Conservation (phyloP, 495 filamentous ascomycete genomes). For the Letharia lupina region DNA sequence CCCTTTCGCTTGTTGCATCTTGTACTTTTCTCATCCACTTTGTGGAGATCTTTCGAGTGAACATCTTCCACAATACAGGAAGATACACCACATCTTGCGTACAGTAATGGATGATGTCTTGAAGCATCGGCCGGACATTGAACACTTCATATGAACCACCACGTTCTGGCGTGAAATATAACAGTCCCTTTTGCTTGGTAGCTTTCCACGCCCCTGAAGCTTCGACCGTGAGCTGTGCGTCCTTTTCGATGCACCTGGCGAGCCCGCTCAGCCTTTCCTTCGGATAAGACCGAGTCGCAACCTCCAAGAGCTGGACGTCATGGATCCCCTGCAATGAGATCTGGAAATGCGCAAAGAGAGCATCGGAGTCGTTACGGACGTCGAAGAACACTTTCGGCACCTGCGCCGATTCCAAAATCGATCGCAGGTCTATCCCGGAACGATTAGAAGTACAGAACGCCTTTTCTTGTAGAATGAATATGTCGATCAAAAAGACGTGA, state of each 20-base stretch:
- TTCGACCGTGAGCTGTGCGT: constrained; percentile 21
- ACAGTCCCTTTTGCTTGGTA: constrained; percentile 34
- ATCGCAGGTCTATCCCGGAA: constrained; percentile 36
- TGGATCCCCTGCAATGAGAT: constrained; percentile 23
- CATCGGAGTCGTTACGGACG: constrained; percentile 34
- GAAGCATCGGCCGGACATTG: constrained; percentile 37
- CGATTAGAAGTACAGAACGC: constrained; percentile 37
- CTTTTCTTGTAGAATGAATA: constrained; percentile 35
- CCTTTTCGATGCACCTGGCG: constrained; percentile 37
- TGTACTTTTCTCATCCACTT: constrained; percentile 26
- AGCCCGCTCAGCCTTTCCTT: constrained; percentile 27
- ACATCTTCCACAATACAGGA: constrained; percentile 31
- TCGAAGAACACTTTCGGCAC: constrained; percentile 49
- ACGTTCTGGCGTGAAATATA: constrained; percentile 31
- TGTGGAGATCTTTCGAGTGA: constrained; percentile 25
- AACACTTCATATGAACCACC: constrained; percentile 44
- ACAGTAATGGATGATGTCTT: constrained; percentile 41
- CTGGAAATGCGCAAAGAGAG: constrained; percentile 17
- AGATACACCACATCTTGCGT: constrained; percentile 40
- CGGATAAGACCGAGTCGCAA: constrained; percentile 12
- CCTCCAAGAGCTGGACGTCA: constrained; percentile 25
- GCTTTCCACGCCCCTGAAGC: constrained; percentile 30
- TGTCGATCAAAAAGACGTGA: constrained; percentile 42
- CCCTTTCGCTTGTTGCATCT: constrained; percentile 25
- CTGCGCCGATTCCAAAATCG: constrained; percentile 38